phyloP scores from a whole-genome alignment of 2,329 filamentous ascomycete species.

The Colletotrichum cuscutae region DNA sequence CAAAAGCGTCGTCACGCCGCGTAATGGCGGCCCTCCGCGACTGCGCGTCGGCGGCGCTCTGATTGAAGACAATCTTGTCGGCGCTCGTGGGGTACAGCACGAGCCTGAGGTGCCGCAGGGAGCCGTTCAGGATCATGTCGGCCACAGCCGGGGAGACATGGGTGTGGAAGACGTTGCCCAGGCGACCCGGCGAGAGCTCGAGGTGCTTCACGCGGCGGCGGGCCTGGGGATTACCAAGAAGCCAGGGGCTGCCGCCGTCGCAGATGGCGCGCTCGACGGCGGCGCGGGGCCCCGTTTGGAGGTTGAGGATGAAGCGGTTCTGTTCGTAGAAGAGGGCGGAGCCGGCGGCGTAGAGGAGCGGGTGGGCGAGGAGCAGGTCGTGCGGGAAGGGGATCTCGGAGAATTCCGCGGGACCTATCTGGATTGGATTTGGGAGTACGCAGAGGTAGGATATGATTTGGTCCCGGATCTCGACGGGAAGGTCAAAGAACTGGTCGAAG shows the following conservation, averaged over 20 bases:
- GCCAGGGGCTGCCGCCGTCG: conserved; percentile 15
- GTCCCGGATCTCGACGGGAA: conserved; percentile 42
- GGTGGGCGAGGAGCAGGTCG: conserved; percentile 39
- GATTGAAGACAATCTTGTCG: conserved; percentile 14
- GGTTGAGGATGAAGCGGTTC: conserved; percentile 41
- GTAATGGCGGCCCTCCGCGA: conserved; percentile 15
- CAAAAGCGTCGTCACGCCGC: conserved; percentile 29
- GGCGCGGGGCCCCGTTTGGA: conserved; percentile 23
- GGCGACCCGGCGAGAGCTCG: conserved; percentile 37
- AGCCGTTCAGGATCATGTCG: conserved; percentile 41
- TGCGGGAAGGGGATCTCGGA: conserved; percentile 32
- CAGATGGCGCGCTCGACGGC: conserved; percentile 24
- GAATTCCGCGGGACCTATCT: conserved; percentile 33
- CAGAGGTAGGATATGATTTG: conserved; percentile 41
- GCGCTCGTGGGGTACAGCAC: conserved; percentile 32
- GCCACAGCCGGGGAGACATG: conserved; percentile 37
- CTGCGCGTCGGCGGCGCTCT: conserved; percentile 28
- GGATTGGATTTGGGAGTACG: conserved; percentile 36
- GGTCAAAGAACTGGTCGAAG: conserved; percentile 42
- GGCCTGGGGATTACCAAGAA: conserved; percentile 29
- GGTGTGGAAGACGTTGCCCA: conserved; percentile 36
- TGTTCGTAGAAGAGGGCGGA: conserved; percentile 41
- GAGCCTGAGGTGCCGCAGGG: conserved; percentile 38
- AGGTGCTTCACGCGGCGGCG: conserved; percentile 37
- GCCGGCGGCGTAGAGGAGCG: conserved; percentile 38